phyloP scores from a whole-genome alignment of 192 early-diverging fungal genomes.

The Umbelopsis vinacea region DNA sequence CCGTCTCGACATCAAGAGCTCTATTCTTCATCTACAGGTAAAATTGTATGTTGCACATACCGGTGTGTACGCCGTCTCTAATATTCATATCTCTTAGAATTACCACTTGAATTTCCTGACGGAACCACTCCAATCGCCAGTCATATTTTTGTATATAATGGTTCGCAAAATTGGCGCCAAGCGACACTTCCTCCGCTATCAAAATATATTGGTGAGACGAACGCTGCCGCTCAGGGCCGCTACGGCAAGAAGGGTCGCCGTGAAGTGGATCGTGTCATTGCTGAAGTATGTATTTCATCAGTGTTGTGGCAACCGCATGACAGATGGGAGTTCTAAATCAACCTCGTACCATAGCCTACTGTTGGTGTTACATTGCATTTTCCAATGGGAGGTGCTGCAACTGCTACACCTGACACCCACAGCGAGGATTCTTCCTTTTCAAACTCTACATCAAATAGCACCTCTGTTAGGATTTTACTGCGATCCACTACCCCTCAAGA shows the following conservation, averaged over 20 bases:
- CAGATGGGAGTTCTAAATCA: background rate
- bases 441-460: conserved; percentile 19
- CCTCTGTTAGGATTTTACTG: conserved; percentile 43
- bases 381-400: conserved; percentile 26
- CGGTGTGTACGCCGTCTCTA: background rate
- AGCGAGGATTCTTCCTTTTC: background rate
- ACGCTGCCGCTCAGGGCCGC: conserved; percentile 34
- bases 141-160: conserved; percentile 64
- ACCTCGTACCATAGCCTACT: conserved; percentile 39
- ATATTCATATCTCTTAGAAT: conserved; percentile 39
- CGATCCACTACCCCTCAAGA: conserved; percentile 70
- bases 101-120: conserved; percentile 74
- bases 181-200: conserved; percentile 45
- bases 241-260: conserved; percentile 41
- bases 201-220: conserved; percentile 36
- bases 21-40: conserved; percentile 55
- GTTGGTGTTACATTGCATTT: conserved; percentile 47
- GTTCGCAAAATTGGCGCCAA: conserved; percentile 52
- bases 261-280: conserved; percentile 54
- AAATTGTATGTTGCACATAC: background rate
- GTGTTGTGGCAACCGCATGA: background rate
- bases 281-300: conserved; percentile 43
- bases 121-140: conserved; percentile 72
- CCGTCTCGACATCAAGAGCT: conserved; percentile 58
- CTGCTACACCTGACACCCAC: conserved; percentile 5